phyloP scores from a whole-genome alignment of 306 rosid species.

The Sindora glabra region DNA sequence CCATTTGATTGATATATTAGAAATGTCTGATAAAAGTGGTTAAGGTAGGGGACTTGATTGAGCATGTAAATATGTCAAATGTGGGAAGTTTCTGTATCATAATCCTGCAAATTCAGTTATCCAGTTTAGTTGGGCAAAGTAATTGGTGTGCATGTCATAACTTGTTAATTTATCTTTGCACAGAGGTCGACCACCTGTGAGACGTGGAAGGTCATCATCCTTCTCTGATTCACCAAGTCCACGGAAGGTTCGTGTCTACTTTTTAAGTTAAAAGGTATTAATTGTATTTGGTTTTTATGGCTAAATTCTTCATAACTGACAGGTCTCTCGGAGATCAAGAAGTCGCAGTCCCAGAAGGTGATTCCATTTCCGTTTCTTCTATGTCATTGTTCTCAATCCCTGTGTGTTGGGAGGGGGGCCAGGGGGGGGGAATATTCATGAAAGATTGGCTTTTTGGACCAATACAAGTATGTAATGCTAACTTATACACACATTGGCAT shows the following conservation, averaged over 20 bases:
- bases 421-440: too few species aligned
- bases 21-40: slow-evolving; percentile 2
- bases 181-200: slow-evolving; percentile 76
- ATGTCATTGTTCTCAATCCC: neutral
- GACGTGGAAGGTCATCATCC: slow-evolving; percentile 89
- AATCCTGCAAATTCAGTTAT: neutral
- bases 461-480: too few species aligned
- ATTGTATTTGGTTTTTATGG: neutral
- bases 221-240: slow-evolving; percentile 89
- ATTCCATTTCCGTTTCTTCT: neutral
- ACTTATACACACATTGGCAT: too few species aligned
- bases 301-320: slow-evolving; percentile 10
- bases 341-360: slow-evolving; percentile 89
- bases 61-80: neutral
- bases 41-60: neutral
- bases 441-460: too few species aligned
- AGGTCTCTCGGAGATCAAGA: slow-evolving; percentile 61
- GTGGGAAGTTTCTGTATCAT: neutral
- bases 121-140: neutral
- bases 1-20: neutral
- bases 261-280: neutral
- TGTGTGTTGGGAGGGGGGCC: too few species aligned
- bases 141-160: neutral
- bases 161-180: neutral
- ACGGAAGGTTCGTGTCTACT: slow-evolving; percentile 56